Percentiles rank a stretch among this genome's conserved stretches.
These are phyloP conservation scores for Tolypocladium amazonense DNA, from an alignment of 2,329 filamentous ascomycete genomes.

Conservation along the genomic window DNA sequence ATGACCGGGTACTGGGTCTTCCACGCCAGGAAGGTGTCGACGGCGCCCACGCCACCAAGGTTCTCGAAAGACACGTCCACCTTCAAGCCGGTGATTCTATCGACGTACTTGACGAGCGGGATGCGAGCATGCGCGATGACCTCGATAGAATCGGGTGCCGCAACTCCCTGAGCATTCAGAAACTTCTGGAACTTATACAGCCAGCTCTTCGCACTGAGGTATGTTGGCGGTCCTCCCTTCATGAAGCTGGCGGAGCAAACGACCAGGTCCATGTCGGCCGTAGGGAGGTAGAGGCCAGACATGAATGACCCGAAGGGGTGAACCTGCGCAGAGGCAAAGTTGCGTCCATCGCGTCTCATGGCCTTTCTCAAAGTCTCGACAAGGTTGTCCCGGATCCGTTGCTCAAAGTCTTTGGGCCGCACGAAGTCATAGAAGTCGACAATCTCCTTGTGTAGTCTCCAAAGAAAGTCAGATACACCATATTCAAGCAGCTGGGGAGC, in stretches of 20 bases:
- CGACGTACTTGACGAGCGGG: constrained; percentile 85
- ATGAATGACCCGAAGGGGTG: constrained; percentile 88
- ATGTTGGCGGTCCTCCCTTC: constrained; percentile 35
- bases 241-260: constrained; percentile 54
- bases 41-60: constrained; percentile 65
- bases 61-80: constrained; percentile 97
- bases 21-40: constrained; percentile 74
- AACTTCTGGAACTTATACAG: constrained; percentile 54
- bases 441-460: constrained; percentile 82
- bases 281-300: constrained; percentile 59
- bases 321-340: constrained; percentile 52
- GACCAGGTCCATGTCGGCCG: constrained; percentile 91
- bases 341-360: constrained; percentile 37
- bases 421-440: constrained; percentile 82
- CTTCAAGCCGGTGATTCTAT: constrained; percentile 64
- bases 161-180: constrained; percentile 45
- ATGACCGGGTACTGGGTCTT: constrained; percentile 70
- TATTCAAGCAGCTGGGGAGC: background rate
- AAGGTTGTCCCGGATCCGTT: constrained; percentile 61
- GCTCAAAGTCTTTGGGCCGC: constrained; percentile 65
- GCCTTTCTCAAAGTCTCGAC: constrained; percentile 55
- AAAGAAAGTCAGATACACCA: background rate
- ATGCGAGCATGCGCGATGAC: constrained; percentile 70
- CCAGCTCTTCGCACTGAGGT: constrained; percentile 38
- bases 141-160: constrained; percentile 47